Evolutionary conservation across 305 asterid genomes (phyloP), one percentile per base, ranked within the genome.

Genomic region (Rubia occidens): DNA sequence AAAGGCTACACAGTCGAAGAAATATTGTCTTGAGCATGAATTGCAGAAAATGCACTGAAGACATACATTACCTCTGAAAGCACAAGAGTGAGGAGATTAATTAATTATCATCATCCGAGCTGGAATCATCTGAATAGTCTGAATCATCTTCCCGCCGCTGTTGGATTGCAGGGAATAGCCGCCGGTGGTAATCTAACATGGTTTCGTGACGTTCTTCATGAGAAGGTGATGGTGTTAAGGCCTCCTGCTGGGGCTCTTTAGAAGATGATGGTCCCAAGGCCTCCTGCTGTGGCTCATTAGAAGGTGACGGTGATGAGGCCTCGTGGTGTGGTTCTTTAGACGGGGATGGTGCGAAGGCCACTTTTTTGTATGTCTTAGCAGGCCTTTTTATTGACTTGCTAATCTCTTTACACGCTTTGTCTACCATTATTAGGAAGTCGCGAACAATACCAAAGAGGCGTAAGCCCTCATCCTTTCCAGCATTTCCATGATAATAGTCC

Each of bases 401-500:
- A 72, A 91, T 87, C 59, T 87, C 93, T 32, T 71, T 81, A 63
- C 97, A 91, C 2, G 81, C 77, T 80, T 86, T 94, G 32, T 94
- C 99, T 78, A 94, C 67, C 90, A 94, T 90, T 47, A 76, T 11
- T 62, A 94, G 78, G 87, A 94, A 94, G 74, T 91, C 96, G 3
- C 96, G 89, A 29, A 91, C 92, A 11, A 94, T 76, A 17, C 77
- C 84, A 69, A 94, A 94, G n/a, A 89, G 80, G 65, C 82, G 89
- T 37, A 80, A 71, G 5, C 90, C 92, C 76, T 94, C 99, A 4
- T 89, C 95, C 72, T 76, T 84, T 53, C 89, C 94, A 4, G 93
- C 78, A 72, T 83, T 85, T 11, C 96, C 99, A 15, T 94, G 91
- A 81, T 91, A 94, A 78, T 94, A 94, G 73, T 94, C 99, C 60